phyloP scores from a whole-genome alignment of 179 eudicot genomes.

The Silene coronaria region DNA sequence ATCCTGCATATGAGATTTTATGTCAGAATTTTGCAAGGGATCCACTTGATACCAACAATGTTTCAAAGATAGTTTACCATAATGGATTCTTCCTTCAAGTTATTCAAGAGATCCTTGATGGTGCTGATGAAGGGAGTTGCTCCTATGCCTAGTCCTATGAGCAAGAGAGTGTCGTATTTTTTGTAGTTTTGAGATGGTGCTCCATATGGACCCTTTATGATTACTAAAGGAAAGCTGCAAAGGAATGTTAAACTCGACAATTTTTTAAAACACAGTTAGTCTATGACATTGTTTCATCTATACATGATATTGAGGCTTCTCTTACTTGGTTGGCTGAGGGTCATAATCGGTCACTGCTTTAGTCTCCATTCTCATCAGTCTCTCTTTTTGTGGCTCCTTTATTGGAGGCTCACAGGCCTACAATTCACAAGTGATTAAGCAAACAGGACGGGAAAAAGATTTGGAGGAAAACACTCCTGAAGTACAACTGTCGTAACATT shows the following conservation, averaged over 20 bases:
- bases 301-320: neutral
- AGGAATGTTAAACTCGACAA: neutral
- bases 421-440: slow-evolving; percentile 6
- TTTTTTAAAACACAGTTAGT: neutral
- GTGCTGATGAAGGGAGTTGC: slow-evolving; percentile 97
- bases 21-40: slow-evolving; percentile 14
- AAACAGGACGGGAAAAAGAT: neutral
- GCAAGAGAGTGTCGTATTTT: slow-evolving; percentile 71
- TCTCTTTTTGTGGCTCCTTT: slow-evolving; percentile 39
- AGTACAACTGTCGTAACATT: neutral
- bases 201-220: slow-evolving; percentile 89
- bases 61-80: slow-evolving; percentile 23
- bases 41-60: neutral
- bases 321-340: slow-evolving; percentile 42
- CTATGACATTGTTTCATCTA: neutral
- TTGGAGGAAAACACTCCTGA: neutral
- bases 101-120: slow-evolving; percentile 75
- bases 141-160: slow-evolving; percentile 91
- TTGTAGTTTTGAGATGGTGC: slow-evolving; percentile 91
- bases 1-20: slow-evolving; percentile 24
- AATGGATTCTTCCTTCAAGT: slow-evolving; percentile 32
- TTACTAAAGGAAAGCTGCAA: slow-evolving; percentile 61
- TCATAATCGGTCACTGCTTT: slow-evolving; percentile 35
- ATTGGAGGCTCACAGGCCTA: slow-evolving; percentile 57
- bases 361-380: slow-evolving; percentile 63